phyloP scores from a whole-genome alignment of 768 basidiomycete species.

The Harrya chromipes region DNA sequence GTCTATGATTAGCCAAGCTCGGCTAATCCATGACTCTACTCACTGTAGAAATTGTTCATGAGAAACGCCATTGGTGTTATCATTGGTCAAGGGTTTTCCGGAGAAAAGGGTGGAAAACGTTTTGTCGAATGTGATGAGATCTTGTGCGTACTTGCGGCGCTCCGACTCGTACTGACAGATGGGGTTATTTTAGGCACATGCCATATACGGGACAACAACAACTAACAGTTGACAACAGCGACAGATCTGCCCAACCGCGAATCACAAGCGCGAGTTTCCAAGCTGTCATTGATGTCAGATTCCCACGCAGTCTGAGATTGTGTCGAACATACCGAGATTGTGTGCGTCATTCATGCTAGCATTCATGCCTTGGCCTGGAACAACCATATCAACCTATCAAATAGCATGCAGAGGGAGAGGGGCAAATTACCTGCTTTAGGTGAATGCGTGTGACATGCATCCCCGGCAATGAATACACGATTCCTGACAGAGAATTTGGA shows the following conservation, averaged over 20 bases:
- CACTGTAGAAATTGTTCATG: constrained; percentile 46
- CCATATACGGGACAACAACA: not conserved
- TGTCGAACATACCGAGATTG: constrained; percentile 41
- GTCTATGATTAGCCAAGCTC: not conserved
- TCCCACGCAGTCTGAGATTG: not conserved
- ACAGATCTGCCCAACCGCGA: constrained; percentile 44
- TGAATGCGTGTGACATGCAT: constrained; percentile 49
- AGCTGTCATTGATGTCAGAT: constrained; percentile 23
- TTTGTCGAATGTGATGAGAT: constrained; percentile 53
- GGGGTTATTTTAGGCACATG: not conserved
- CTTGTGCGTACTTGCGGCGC: constrained; percentile 51
- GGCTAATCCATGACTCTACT: constrained; percentile 4
- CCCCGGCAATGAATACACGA: constrained; percentile 56
- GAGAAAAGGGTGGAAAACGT: constrained; percentile 51
- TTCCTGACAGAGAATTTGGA: constrained; percentile 45
- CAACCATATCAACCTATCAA: constrained; percentile 14
- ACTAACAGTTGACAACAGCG: constrained; percentile 45
- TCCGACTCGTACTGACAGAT: constrained; percentile 48
- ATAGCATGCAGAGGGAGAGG: not conserved
- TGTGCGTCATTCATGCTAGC: constrained; percentile 54
- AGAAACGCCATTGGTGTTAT: constrained; percentile 35
- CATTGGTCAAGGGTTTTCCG: constrained; percentile 44
- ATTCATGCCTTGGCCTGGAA: constrained; percentile 50
- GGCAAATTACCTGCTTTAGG: constrained; percentile 38
- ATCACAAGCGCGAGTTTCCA: constrained; percentile 56